These are phyloP conservation scores for Apiospora phragmitis DNA, from an alignment of 2,329 filamentous ascomycete species.

Conservation along the genomic window DNA sequence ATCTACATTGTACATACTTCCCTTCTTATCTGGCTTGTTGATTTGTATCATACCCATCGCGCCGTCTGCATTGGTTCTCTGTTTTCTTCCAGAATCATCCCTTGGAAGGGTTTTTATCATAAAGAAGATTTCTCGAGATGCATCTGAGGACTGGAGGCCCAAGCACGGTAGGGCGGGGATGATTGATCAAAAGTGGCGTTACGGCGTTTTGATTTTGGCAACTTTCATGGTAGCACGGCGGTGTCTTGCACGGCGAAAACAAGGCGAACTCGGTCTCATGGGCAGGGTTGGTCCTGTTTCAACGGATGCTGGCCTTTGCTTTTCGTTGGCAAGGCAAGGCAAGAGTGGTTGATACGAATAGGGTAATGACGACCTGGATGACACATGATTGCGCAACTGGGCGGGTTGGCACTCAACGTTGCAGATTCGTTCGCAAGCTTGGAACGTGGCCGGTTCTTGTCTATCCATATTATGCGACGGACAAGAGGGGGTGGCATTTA, in stretches of 20 bases:
- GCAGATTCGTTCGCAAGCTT: not conserved
- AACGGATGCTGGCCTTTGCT: not conserved
- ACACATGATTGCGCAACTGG: not conserved
- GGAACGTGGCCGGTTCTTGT: not conserved
- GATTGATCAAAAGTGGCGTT: slow-evolving; percentile 15
- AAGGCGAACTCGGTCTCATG: not conserved
- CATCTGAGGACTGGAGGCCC: slow-evolving; percentile 30
- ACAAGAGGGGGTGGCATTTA: not conserved
- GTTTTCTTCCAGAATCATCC: slow-evolving; percentile 19
- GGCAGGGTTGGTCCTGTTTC: not conserved
- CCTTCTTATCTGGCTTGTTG: slow-evolving; percentile 24
- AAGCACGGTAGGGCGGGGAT: slow-evolving; percentile 13
- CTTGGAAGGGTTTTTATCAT: slow-evolving; percentile 24
- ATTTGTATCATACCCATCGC: slow-evolving; percentile 37
- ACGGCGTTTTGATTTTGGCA: slow-evolving; percentile 15
- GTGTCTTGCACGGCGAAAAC: not conserved
- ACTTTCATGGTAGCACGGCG: not conserved
- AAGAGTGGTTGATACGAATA: slow-evolving; percentile 1
- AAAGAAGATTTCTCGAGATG: slow-evolving; percentile 23
- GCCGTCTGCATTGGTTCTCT: slow-evolving; percentile 28
- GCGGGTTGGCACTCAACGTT: not conserved
- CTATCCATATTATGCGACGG: not conserved
- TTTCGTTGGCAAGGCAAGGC: not conserved
- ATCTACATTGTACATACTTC: slow-evolving; percentile 6
- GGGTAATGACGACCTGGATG: not conserved